These are phyloP conservation scores for Zygoascus biomembranicola DNA, from an alignment of 805 yeast species.

Conservation along the genomic window DNA sequence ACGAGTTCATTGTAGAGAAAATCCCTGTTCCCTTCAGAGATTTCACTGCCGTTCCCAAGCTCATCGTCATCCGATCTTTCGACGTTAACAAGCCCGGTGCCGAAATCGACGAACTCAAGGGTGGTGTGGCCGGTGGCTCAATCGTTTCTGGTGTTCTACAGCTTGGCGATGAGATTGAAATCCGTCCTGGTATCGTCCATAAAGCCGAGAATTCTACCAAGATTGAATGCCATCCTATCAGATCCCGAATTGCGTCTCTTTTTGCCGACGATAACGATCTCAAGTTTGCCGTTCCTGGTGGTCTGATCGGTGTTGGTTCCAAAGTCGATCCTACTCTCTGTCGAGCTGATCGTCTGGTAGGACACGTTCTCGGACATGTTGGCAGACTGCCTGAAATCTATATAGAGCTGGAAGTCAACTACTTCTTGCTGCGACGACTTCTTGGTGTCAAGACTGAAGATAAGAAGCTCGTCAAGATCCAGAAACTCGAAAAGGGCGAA, in stretches of 20 bases:
- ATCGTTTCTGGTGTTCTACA: constrained; percentile 94
- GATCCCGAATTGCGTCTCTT: constrained; percentile 85
- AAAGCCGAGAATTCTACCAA: constrained; percentile 72
- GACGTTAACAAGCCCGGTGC: constrained; percentile 99
- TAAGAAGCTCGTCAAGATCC: constrained; percentile 92
- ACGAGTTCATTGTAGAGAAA: constrained; percentile 88
- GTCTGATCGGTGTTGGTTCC: constrained; percentile 98
- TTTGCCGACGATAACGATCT: constrained; percentile 97
- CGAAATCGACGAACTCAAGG: constrained; percentile 91
- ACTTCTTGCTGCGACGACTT: constrained; percentile 90
- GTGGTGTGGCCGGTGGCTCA: constrained; percentile 99
- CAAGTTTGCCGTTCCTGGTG: constrained; percentile 99
- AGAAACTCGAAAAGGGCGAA: constrained; percentile 89
- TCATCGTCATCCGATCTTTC: constrained; percentile 95
- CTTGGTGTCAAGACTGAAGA: constrained; percentile 98
- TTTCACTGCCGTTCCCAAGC: constrained; percentile 85
- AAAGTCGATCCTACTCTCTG: constrained; percentile 97
- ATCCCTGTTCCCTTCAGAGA: constrained; percentile 97
- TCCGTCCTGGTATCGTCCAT: constrained; percentile 98
- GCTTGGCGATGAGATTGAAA: constrained; percentile 96
- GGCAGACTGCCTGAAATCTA: constrained; percentile 93
- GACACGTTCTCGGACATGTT: constrained; percentile 97
- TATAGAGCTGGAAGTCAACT: constrained; percentile 95
- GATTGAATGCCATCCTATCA: constrained; percentile 92
- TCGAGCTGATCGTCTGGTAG: constrained; percentile 98